Evolutionary conservation across 768 basidiomycete species (phyloP), one percentile per base, ranked within the genome.

Genomic region (Baorangia bicolor): DNA sequence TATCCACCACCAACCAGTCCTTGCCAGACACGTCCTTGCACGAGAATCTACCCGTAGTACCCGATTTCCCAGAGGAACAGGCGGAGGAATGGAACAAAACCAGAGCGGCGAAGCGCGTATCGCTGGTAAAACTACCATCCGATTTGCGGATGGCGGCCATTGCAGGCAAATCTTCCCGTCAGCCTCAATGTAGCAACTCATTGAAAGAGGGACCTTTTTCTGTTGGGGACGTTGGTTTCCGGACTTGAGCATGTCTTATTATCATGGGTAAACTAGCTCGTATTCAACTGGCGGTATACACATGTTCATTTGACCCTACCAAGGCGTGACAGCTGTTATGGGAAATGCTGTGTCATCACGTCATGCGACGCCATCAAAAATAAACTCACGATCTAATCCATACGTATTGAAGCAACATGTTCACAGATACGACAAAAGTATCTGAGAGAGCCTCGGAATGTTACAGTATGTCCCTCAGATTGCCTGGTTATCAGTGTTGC

Each of bases 1-100:
- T n/a, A n/a, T n/a, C n/a, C n/a, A n/a, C n/a, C n/a, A n/a, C 51
- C 44, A 59, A 59, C 35, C 67, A 49, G 51, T 60, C 58, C 27
- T 59, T 68, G 13, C 62, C 47, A 38, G 62, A 68, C 21, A 34
- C 55, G 40, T 56, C 61, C n/a, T 55, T 67, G 13, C 82, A 79
- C 53, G 81, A 84, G 61, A 77, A 73, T 48, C 77, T 76, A 61
- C 75, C 73, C 59, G 77, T 76, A 23, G 76, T 74, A 30, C 69
- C 69, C 18, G 84, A 86, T 64, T 74, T 66, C 21, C 68, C 69
- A 27, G 79, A 81, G 42, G 90, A 92, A 68, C 79, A 87, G 69
- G 91, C 92, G n/a, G 92, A 93, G 68, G 87, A 88, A 49, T 94
- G 92, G 92, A 78, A 90, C 71, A 85, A 85, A 69, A 94, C 92